phyloP scores from a whole-genome alignment of 257 asterid species.

The Cynanchum wilfordii region DNA sequence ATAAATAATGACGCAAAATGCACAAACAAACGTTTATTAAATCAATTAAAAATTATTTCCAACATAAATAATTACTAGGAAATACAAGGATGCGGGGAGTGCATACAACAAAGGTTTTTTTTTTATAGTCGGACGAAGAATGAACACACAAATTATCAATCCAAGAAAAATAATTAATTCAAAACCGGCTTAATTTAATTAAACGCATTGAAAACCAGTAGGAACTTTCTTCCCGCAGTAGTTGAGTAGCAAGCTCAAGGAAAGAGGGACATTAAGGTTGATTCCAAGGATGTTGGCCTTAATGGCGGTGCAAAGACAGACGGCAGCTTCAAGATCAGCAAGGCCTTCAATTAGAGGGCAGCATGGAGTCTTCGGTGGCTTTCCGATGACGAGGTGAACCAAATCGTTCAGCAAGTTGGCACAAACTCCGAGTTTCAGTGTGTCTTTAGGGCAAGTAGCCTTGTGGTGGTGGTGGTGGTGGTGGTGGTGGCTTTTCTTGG shows the following conservation, averaged over 20 bases:
- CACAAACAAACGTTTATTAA: background rate
- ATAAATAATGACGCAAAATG: background rate
- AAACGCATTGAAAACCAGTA: slow-evolving; percentile 21
- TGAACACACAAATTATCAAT: background rate
- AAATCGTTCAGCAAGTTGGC: slow-evolving; percentile 10
- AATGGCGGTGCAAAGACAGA: slow-evolving; percentile 34
- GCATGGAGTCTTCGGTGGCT: slow-evolving; percentile 24
- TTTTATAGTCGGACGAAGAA: background rate
- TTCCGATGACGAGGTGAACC: slow-evolving; percentile 15
- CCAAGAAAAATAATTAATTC: background rate
- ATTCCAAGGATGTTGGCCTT: slow-evolving; percentile 30
- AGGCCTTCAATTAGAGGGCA: slow-evolving; percentile 27
- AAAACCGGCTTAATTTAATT: background rate
- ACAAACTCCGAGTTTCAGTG: slow-evolving; percentile 26
- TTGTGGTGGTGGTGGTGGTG: slow-evolving; percentile 31
- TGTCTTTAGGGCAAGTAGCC: slow-evolving; percentile 47
- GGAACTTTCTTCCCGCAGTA: slow-evolving; percentile 29
- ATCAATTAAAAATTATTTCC: background rate
- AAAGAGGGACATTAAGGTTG: slow-evolving; percentile 25
- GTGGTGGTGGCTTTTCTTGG: slow-evolving; percentile 17
- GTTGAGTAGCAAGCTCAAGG: slow-evolving; percentile 28
- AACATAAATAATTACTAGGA: background rate
- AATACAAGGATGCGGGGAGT: background rate
- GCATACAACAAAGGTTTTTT: background rate
- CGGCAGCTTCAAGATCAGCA: slow-evolving; percentile 31